Evolutionary conservation across 768 basidiomycete genomes (phyloP).

Genomic region (Leccinum disarticulatum): DNA sequence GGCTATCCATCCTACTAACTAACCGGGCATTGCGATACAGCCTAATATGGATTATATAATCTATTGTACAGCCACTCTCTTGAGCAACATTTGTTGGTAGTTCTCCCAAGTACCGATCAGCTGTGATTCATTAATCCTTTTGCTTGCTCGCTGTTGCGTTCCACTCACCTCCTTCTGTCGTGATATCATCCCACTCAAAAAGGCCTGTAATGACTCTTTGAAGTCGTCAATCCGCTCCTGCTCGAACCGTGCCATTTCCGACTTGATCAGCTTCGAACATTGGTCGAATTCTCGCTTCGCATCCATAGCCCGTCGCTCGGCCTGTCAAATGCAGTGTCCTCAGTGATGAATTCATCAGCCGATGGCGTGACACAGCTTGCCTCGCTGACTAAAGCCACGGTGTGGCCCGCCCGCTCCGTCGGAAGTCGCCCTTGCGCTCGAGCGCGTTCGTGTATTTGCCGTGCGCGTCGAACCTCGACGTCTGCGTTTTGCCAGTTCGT

Average conservation of each 20-base stretch:
- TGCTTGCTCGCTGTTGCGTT: neutral
- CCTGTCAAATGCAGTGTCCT: conserved; percentile 41
- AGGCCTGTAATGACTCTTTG: conserved; percentile 76
- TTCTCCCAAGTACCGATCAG: conserved; percentile 78
- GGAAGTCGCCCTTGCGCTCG: conserved; percentile 74
- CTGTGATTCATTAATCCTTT: conserved; percentile 36
- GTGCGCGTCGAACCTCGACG: conserved; percentile 66
- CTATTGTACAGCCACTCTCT: conserved; percentile 25
- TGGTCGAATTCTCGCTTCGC: conserved; percentile 88
- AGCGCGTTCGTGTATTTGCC: conserved; percentile 78
- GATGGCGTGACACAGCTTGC: conserved; percentile 38
- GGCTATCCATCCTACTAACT: neutral
- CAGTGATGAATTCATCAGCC: neutral
- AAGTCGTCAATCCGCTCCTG: conserved; percentile 93
- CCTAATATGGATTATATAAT: conserved; percentile 10
- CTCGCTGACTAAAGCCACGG: conserved; percentile 80
- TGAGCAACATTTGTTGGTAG: conserved; percentile 74
- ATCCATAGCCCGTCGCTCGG: conserved; percentile 81
- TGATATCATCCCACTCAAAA: conserved; percentile 83
- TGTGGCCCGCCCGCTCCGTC: conserved; percentile 66
- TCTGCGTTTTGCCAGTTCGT: conserved; percentile 82
- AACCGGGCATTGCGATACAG: neutral
- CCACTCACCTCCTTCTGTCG: conserved; percentile 73
- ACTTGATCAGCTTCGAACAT: conserved; percentile 83
- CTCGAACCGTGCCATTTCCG: conserved; percentile 89